Evolutionary conservation across 352 stramenopile species (phyloP).

Genomic region (Aphanomyces astaci): DNA sequence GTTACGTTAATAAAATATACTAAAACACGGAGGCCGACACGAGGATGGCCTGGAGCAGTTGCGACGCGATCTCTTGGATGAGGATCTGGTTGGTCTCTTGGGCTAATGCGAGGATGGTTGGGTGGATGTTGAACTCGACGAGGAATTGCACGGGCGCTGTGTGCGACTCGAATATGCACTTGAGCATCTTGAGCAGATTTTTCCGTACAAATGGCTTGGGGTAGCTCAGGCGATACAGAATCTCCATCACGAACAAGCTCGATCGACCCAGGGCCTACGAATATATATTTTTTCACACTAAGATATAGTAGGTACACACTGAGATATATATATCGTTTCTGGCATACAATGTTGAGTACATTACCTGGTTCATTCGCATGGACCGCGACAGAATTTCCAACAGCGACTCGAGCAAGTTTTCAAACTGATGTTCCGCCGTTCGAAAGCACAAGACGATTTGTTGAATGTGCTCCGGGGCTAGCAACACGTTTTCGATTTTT

Average conservation of each 20-base stretch:
- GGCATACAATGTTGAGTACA: no score
- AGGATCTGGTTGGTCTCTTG: constrained; percentile 87
- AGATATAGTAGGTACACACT: no score
- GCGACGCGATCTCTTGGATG: constrained; percentile 82
- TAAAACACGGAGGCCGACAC: constrained; percentile 47
- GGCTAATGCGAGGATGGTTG: constrained; percentile 62
- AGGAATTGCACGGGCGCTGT: constrained; percentile 78
- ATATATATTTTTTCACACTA: no score
- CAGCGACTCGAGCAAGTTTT: constrained; percentile 70
- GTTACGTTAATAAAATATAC: no score
- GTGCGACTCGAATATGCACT: constrained; percentile 83
- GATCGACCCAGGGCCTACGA: constrained; percentile 65
- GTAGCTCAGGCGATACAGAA: constrained; percentile 68
- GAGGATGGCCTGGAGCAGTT: constrained; percentile 74
- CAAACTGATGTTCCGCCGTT: constrained; percentile 57
- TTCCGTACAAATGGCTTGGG: constrained; percentile 88
- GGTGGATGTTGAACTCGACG: constrained; percentile 83
- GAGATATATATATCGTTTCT: no score
- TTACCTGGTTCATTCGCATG: constrained; percentile 61
- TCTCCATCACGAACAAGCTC: constrained; percentile 76
- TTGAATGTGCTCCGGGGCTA: constrained; percentile 54
- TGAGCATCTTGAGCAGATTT: constrained; percentile 89
- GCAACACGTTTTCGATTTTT: constrained; percentile 76
- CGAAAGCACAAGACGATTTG: constrained; percentile 68
- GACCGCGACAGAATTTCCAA: constrained; percentile 73